These are phyloP conservation scores for Boletus vermiculosoides DNA, from an alignment of 768 basidiomycete genomes.

Conservation along the genomic window DNA sequence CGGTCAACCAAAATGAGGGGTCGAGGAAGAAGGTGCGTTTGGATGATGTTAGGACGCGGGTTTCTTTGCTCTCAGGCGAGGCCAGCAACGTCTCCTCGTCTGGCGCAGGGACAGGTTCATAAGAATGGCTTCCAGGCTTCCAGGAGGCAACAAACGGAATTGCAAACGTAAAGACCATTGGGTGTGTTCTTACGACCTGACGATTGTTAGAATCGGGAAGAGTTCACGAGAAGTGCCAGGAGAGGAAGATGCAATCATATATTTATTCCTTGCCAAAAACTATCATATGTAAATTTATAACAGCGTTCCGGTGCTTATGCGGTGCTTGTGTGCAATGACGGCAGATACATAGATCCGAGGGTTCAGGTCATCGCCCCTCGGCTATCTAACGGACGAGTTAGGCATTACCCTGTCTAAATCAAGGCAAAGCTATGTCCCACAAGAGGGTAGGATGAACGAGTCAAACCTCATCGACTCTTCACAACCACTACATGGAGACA, in stretches of 20 bases:
- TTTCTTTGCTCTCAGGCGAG: background rate
- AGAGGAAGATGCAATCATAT: conserved; percentile 1
- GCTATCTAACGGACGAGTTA: conserved; percentile 1
- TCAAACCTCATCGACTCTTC: background rate
- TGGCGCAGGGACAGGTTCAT: conserved; percentile 10
- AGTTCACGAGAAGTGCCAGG: background rate
- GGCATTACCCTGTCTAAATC: background rate
- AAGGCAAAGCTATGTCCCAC: conserved; percentile 4
- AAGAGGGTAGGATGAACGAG: background rate
- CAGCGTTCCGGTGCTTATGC: conserved; percentile 4
- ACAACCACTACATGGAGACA: conserved; percentile 11
- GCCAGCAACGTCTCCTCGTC: conserved; percentile 18
- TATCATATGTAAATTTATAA: background rate
- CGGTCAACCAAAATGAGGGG: conserved; percentile 20
- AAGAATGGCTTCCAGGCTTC: conserved; percentile 6
- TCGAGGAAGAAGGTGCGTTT: conserved; percentile 7
- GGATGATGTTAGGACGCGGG: background rate
- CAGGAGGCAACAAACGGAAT: background rate
- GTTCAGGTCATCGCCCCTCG: background rate
- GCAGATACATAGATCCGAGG: background rate
- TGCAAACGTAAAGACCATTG: conserved; percentile 7
- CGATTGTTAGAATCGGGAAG: background rate
- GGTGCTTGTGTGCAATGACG: conserved; percentile 1
- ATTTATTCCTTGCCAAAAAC: background rate
- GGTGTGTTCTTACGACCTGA: background rate